A percentile compares a stretch with the other conserved stretches of the same genome.
Evolutionary conservation across 1,139 yeast species (phyloP).

Genomic region (Debaryomyces singareniensis): DNA sequence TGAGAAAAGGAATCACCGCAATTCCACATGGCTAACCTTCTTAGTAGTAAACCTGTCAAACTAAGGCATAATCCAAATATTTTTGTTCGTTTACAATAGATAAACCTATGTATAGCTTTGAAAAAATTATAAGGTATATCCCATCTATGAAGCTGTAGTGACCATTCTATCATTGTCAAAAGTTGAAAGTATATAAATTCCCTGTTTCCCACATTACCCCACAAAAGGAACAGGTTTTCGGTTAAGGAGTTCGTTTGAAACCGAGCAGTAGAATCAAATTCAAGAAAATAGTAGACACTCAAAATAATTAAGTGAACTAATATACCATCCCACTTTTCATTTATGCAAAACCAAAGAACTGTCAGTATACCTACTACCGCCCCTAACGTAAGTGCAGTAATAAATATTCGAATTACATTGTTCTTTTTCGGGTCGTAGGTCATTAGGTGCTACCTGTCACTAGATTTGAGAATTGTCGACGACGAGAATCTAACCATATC

Average conservation of each 20-base stretch:
- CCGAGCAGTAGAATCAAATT: constrained; percentile 20
- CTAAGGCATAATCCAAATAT: constrained; percentile 12
- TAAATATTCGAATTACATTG: constrained; percentile 17
- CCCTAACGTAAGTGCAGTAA: constrained; percentile 18
- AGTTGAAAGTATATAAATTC: constrained; percentile 27
- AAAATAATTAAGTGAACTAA: constrained; percentile 16
- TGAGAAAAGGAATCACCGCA: constrained; percentile 36
- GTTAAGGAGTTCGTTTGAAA: constrained; percentile 23
- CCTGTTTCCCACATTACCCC: constrained; percentile 30
- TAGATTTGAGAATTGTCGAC: too few species aligned
- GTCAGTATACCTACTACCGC: constrained; percentile 11
- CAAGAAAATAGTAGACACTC: constrained; percentile 21
- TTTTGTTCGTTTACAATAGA: constrained; percentile 2
- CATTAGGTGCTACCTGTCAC: constrained; percentile 2
- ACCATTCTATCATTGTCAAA: constrained; percentile 20
- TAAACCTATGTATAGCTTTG: neutral
- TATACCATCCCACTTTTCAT: too few species aligned
- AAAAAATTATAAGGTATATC: neutral
- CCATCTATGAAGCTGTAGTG: constrained; percentile 1
- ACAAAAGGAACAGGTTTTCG: constrained; percentile 28
- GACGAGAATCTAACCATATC: too few species aligned
- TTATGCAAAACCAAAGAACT: too few species aligned
- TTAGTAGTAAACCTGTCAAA: constrained; percentile 16
- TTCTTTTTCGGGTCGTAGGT: constrained; percentile 13
- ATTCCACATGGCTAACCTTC: constrained; percentile 26